Evolutionary conservation across 371 early-diverging fungal genomes (phyloP), one percentile per base, ranked within the genome.

Genomic region (Racocetra persica): DNA sequence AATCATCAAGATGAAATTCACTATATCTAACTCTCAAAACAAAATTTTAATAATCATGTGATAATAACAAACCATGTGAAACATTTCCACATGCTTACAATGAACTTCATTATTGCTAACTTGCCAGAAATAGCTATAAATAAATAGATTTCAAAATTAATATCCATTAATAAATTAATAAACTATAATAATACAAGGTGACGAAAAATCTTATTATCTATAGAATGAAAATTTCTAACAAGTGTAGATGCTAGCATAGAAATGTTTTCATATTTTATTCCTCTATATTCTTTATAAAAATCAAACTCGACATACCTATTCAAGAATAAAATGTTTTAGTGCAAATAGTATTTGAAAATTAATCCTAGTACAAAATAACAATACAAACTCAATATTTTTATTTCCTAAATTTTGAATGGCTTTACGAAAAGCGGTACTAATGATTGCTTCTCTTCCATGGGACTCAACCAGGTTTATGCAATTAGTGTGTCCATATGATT

Each of bases 271-370:
- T 96, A 96, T 79, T 92, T 92, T 95, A 97, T 96, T 32, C 95
- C 93, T 36, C 90, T 90, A 88, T 98, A 98, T 84, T 99, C 95
- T 67, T 93, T 89, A 84, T 99, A 98, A 85, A 98, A 99, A 85
- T 99, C 99, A 88, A 98, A 99, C 81, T 96, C 96, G 51, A 93
- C 89, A 81, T 97, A 98, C 76, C 89, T 87, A 38, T 91, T 24
- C 41, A 69, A 69, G n/a, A 38, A 81, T 80, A 80, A 36, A 88
- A 52, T 28, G 20, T 20, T 60, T 62, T 77, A 74, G 52, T 93
- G 92, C 16, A 89, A 88, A 52, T 92, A 0, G 7, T 5, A 20
- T 4, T n/a, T 4, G 57, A 57, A 57, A 20, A 57, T n/a, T n/a
- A 2, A n/a, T 8, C 57, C 57, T 36, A 51, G 22, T 24, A 22